Percentiles rank a stretch among this genome's conserved stretches.
Conservation (phyloP, 805 yeast genomes). For the Ogataea henricii region DNA sequence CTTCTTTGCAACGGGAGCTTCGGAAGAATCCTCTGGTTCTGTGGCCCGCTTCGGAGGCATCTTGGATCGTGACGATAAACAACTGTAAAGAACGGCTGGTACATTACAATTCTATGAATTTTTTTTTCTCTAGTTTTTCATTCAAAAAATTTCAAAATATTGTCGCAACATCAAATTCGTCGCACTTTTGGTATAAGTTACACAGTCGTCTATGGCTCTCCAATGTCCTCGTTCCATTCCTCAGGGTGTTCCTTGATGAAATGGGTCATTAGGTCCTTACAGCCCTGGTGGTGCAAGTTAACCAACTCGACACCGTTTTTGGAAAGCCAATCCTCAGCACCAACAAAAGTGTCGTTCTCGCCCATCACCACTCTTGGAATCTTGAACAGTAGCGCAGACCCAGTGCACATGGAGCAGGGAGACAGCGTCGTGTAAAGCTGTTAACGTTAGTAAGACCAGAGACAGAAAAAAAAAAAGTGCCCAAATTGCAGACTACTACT, state of each 20-base stretch:
- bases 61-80: not conserved
- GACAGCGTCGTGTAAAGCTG: slow-evolving; percentile 83
- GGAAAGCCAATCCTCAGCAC: slow-evolving; percentile 77
- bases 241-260: slow-evolving; percentile 79
- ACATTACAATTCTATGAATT: not conserved
- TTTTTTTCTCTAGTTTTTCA: not conserved
- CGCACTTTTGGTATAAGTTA: no score
- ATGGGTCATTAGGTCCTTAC: slow-evolving; percentile 70
- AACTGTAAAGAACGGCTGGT: not conserved
- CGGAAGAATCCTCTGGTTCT: not conserved
- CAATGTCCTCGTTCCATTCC: slow-evolving; percentile 84
- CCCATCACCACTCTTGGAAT: slow-evolving; percentile 86
- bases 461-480: no score
- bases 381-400: slow-evolving; percentile 88
- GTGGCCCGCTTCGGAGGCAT: slow-evolving; percentile 9
- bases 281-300: slow-evolving; percentile 57
- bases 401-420: slow-evolving; percentile 95
- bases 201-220: slow-evolving; percentile 36
- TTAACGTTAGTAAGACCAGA: slow-evolving; percentile 16
- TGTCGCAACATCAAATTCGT: no score
- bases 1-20: slow-evolving; percentile 3
- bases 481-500: slow-evolving; percentile 14
- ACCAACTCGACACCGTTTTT: slow-evolving; percentile 73
- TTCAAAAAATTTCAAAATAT: no score
- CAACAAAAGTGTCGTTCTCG: slow-evolving; percentile 79